Evolutionary conservation across 176 grass and related monocot genomes (phyloP).

Genomic region (Luzula sylvatica): DNA sequence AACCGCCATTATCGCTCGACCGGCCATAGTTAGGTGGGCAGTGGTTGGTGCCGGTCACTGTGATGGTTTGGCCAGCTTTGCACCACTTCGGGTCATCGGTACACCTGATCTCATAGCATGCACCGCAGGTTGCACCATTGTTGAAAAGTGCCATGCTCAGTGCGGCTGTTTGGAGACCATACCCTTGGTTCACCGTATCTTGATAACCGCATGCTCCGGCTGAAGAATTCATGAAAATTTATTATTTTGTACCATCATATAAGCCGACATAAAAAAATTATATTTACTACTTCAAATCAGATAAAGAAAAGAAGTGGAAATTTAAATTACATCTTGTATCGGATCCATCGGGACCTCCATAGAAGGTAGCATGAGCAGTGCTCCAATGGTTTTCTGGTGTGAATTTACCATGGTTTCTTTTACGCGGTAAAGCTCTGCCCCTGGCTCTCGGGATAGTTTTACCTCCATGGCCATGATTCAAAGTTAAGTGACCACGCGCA

Average conservation of each 20-base stretch:
- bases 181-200: slow-evolving; percentile 54
- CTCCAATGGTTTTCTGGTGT: slow-evolving; percentile 21
- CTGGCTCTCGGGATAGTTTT: slow-evolving; percentile 4
- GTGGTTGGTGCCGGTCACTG: slow-evolving; percentile 49
- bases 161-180: slow-evolving; percentile 64
- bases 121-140: slow-evolving; percentile 43
- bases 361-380: slow-evolving; percentile 62
- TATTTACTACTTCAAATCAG: not conserved
- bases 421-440: not conserved
- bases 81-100: slow-evolving; percentile 44
- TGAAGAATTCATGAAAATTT: slow-evolving; percentile 3
- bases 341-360: slow-evolving; percentile 51
- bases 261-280: too few relatives aligned
- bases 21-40: slow-evolving; percentile 36
- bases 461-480: not conserved
- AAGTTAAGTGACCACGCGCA: not conserved
- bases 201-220: slow-evolving; percentile 62
- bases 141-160: slow-evolving; percentile 59
- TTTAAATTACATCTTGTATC: slow-evolving; percentile 25
- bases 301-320: slow-evolving; percentile 8
- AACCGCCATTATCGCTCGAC: slow-evolving; percentile 35
- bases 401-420: slow-evolving; percentile 58
- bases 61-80: slow-evolving; percentile 19
- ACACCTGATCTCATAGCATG: slow-evolving; percentile 76
- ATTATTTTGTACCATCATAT: too few relatives aligned